A percentile compares a stretch with the other conserved stretches of the same genome.
Conservation (phyloP, 2,329 filamentous ascomycete genomes). For the Didymella arachidicola region DNA sequence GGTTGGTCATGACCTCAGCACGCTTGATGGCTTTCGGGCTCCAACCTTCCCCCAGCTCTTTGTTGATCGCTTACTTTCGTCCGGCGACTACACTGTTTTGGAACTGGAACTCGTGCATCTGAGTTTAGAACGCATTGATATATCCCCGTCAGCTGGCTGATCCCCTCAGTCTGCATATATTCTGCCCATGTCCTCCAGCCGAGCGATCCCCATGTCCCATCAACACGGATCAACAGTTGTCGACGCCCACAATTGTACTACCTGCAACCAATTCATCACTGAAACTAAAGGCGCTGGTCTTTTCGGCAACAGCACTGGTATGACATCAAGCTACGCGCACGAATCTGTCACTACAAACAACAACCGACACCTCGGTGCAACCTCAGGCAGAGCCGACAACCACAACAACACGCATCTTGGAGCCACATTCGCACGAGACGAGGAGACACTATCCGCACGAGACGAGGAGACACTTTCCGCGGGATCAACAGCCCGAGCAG, state of each 20-base stretch:
- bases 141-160: constrained; percentile 15
- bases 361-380: constrained; percentile 25
- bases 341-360: constrained; percentile 21
- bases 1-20: constrained; percentile 26
- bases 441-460: constrained; percentile 33
- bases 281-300: constrained; percentile 15
- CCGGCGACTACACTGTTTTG: constrained; percentile 29
- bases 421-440: constrained; percentile 31
- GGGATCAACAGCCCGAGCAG: constrained; percentile 35
- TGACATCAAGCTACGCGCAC: constrained; percentile 24
- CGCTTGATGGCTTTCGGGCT: constrained; percentile 21
- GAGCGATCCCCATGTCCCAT: constrained; percentile 20
- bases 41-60: constrained; percentile 24
- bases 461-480: constrained; percentile 38
- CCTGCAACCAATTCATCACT: constrained; percentile 6
- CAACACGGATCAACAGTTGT: constrained; percentile 20
- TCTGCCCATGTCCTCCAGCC: constrained; percentile 12
- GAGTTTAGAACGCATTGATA: constrained; percentile 24
- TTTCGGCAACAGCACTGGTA: constrained; percentile 24
- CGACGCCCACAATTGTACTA: constrained; percentile 11
- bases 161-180: constrained; percentile 24
- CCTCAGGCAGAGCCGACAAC: constrained; percentile 19
- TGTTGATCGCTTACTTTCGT: constrained; percentile 37
- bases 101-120: constrained; percentile 24
- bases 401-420: constrained; percentile 34